Conservation (phyloP, 2,329 filamentous ascomycete genomes). For the Penicillium janthinellum region DNA sequence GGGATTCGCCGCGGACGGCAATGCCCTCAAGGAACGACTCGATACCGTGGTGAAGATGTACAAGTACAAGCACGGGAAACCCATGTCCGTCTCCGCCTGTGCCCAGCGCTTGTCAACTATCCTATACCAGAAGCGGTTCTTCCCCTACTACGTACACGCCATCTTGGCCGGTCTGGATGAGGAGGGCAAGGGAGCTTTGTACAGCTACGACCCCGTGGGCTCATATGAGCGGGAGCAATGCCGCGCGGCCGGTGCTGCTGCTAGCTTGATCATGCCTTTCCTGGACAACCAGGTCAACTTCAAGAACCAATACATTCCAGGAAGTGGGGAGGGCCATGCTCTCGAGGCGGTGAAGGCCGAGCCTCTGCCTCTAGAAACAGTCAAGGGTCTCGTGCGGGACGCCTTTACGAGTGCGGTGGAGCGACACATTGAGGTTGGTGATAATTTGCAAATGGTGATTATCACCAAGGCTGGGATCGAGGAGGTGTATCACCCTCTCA, state of each 20-base stretch:
- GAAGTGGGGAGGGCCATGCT: slow-evolving; percentile 79
- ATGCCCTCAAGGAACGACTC: slow-evolving; percentile 88
- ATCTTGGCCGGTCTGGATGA: slow-evolving; percentile 94
- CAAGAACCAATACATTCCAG: slow-evolving; percentile 96
- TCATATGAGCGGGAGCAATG: slow-evolving; percentile 98
- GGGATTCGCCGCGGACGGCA: slow-evolving; percentile 92
- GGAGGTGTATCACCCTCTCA: slow-evolving; percentile 80
- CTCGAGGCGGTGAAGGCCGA: slow-evolving; percentile 62
- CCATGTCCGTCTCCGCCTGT: slow-evolving; percentile 91
- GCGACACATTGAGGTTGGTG: slow-evolving; percentile 98
- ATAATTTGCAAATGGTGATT: slow-evolving; percentile 92
- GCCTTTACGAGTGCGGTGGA: slow-evolving; percentile 98
- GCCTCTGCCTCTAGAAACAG: slow-evolving; percentile 70
- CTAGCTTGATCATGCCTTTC: slow-evolving; percentile 97
- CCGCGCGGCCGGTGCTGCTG: slow-evolving; percentile 86
- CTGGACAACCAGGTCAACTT: slow-evolving; percentile 99
- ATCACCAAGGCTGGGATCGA: slow-evolving; percentile 86
- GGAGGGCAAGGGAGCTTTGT: slow-evolving; percentile 89
- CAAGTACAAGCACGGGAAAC: slow-evolving; percentile 95
- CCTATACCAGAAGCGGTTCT: slow-evolving; percentile 96
- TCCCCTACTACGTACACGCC: slow-evolving; percentile 96
- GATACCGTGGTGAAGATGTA: slow-evolving; percentile 98
- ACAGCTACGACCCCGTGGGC: slow-evolving; percentile 96
- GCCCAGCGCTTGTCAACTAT: slow-evolving; percentile 94
- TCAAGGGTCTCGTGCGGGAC: slow-evolving; percentile 89